Evolutionary conservation across 164 flowering plant species (phyloP).

Genomic region (Saururus chinensis): DNA sequence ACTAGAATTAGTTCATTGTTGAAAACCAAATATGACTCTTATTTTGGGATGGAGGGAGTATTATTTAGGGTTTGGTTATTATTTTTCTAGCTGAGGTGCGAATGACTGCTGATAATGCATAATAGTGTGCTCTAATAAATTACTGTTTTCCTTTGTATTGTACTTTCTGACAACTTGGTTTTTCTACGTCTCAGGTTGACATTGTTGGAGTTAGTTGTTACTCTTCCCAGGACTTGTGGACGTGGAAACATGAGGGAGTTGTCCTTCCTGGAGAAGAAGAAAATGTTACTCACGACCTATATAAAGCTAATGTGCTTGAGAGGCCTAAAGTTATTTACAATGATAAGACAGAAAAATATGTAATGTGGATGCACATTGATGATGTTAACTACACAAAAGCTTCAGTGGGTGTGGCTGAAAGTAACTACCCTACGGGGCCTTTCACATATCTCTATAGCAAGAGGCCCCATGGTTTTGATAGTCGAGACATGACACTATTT

Average conservation of each 20-base stretch:
- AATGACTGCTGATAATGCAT: background rate
- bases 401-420: conserved; percentile 71
- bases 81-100: background rate
- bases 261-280: conserved; percentile 72
- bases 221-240: conserved; percentile 93
- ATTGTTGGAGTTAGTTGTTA: conserved; percentile 95
- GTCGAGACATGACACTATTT: conserved; percentile 94
- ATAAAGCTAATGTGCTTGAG: conserved; percentile 83
- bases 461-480: conserved; percentile 82
- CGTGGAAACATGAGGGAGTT: conserved; percentile 92
- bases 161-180: background rate
- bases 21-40: no score
- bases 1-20: no score
- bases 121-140: background rate
- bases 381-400: conserved; percentile 92
- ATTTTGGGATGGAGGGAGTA: no score
- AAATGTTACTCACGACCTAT: conserved; percentile 72
- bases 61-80: background rate
- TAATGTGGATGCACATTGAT: conserved; percentile 99
- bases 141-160: background rate
- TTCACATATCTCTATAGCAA: conserved; percentile 72
- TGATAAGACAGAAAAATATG: conserved; percentile 59
- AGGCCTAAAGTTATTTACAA: conserved; percentile 95
- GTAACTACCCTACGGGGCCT: conserved; percentile 84
- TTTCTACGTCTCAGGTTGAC: conserved; percentile 58